Conservation (phyloP, 305 asterid genomes). For the Rubia balearica region DNA sequence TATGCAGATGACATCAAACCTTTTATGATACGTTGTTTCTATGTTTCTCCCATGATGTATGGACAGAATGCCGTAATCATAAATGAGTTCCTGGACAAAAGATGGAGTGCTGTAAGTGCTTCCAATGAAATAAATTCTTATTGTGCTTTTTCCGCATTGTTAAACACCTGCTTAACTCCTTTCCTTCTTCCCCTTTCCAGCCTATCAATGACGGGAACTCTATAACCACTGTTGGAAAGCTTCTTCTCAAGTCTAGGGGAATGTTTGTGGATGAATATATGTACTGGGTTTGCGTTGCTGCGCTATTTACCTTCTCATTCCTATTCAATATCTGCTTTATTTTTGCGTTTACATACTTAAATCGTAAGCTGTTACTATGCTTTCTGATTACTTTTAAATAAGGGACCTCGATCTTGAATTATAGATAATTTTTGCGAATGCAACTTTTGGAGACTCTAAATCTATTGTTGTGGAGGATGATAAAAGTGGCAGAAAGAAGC, state of each 20-base stretch:
- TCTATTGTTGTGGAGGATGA: conserved; percentile 34
- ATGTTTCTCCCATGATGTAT: conserved; percentile 79
- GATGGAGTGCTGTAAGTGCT: conserved; percentile 83
- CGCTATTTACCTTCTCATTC: conserved; percentile 72
- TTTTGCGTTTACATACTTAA: conserved; percentile 55
- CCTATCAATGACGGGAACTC: conserved; percentile 43
- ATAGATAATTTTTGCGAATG: conserved; percentile 19
- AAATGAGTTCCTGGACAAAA: conserved; percentile 69
- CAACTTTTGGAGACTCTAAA: conserved; percentile 70
- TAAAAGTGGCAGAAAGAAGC: conserved; percentile 14
- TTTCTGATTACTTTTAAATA: not conserved
- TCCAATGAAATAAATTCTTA: conserved; percentile 5
- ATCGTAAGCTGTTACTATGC: conserved; percentile 45
- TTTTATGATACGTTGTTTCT: conserved; percentile 84
- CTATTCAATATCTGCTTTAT: conserved; percentile 66
- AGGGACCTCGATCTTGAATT: conserved; percentile 15
- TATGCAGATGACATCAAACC: conserved; percentile 68
- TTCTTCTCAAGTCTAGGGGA: conserved; percentile 77
- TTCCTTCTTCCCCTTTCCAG: conserved; percentile 30
- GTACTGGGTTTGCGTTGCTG: conserved; percentile 74
- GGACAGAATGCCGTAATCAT: conserved; percentile 86
- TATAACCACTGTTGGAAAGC: conserved; percentile 72
- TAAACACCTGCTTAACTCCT: conserved; percentile 7
- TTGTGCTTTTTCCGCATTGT: not conserved
- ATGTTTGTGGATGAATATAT: conserved; percentile 65